Conservation (phyloP, 2,329 filamentous ascomycete species). For the Cladosporium austrohemisphaericum region DNA sequence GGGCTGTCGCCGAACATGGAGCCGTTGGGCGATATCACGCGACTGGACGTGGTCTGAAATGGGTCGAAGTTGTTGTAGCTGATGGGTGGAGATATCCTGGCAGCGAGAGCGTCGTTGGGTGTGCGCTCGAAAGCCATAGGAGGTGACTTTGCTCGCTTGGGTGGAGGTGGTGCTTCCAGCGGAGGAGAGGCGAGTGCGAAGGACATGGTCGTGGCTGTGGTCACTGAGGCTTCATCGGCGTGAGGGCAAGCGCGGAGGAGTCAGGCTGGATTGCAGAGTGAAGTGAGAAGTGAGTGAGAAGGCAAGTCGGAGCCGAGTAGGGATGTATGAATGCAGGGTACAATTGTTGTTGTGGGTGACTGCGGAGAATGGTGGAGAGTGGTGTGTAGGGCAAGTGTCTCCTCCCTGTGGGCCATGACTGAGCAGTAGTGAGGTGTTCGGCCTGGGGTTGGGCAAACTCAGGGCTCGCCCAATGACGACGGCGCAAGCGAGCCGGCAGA, state of each 20-base stretch:
- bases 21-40: slow-evolving; percentile 23
- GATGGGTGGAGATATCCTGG: slow-evolving; percentile 21
- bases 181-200: slow-evolving; percentile 2
- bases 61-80: slow-evolving; percentile 14
- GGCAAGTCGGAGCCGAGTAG: no score
- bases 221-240: background rate
- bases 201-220: slow-evolving; percentile 10
- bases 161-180: background rate
- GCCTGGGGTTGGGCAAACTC: no score
- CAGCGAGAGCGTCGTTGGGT: slow-evolving; percentile 33
- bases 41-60: slow-evolving; percentile 18
- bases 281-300: no score
- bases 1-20: slow-evolving; percentile 7
- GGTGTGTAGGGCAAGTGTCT: no score
- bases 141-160: slow-evolving; percentile 30
- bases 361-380: no score
- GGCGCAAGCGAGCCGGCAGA: no score
- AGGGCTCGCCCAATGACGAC: no score
- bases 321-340: no score
- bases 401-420: no score
- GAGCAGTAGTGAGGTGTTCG: no score
- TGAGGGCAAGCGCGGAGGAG: no score
- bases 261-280: background rate
- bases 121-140: slow-evolving; percentile 35
- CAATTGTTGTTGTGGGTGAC: no score